Evolutionary conservation across 2,329 filamentous ascomycete species (phyloP).

Genomic region (Aureobasidium pullulans): DNA sequence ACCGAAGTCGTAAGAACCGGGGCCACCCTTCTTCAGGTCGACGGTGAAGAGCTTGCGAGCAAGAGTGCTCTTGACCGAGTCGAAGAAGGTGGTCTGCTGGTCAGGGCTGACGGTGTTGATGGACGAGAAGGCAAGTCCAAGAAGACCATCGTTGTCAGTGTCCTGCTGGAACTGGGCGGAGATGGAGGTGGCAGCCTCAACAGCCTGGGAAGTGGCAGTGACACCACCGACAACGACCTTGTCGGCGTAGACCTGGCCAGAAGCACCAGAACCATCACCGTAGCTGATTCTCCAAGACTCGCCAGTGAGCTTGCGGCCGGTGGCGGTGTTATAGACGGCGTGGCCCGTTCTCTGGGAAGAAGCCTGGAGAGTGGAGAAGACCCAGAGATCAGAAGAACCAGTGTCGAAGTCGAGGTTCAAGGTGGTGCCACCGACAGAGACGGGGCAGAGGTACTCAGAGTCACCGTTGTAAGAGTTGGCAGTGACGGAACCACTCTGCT

Average conservation of each 20-base stretch:
- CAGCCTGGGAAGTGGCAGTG: constrained; percentile 53
- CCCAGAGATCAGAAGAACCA: constrained; percentile 55
- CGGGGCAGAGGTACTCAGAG: constrained; percentile 41
- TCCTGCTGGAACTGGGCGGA: constrained; percentile 47
- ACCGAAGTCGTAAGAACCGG: constrained; percentile 51
- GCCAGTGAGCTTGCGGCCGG: constrained; percentile 38
- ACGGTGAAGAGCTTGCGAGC: constrained; percentile 51
- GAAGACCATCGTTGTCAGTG: constrained; percentile 49
- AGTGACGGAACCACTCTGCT: constrained; percentile 31
- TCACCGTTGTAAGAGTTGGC: constrained; percentile 27
- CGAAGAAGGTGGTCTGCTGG: constrained; percentile 52
- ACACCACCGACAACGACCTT: constrained; percentile 55
- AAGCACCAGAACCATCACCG: constrained; percentile 57
- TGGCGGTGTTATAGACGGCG: constrained; percentile 47
- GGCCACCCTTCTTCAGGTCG: constrained; percentile 45
- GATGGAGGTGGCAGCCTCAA: constrained; percentile 56
- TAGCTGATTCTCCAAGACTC: constrained; percentile 56
- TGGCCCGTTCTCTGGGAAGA: constrained; percentile 47
- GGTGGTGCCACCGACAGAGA: constrained; percentile 56
- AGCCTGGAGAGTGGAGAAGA: constrained; percentile 54
- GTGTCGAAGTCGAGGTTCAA: constrained; percentile 67
- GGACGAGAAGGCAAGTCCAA: constrained; percentile 52
- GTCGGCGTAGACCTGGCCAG: constrained; percentile 59
- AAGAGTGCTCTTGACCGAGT: constrained; percentile 47
- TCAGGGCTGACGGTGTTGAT: constrained; percentile 51